Conservation (phyloP, 2,329 filamentous ascomycete species). For the Sporothrix pallida region DNA sequence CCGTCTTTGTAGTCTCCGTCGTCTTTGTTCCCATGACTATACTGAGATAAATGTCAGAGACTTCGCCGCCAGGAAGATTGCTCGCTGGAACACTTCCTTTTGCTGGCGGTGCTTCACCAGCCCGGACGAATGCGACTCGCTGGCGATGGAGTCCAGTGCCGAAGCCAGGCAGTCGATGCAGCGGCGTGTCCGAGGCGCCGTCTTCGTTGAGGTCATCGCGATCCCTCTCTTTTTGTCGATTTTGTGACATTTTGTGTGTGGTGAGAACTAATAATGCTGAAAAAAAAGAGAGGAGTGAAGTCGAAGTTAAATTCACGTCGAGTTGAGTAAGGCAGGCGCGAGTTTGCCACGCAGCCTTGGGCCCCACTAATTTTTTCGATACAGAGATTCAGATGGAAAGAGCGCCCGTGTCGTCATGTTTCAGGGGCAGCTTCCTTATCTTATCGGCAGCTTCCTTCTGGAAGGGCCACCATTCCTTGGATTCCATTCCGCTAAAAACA, state of each 20-base stretch:
- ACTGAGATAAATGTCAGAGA: constrained; percentile 68
- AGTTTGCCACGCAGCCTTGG: constrained; percentile 24
- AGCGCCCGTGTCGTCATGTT: constrained; percentile 31
- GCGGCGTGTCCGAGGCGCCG: constrained; percentile 53
- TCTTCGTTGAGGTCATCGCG: constrained; percentile 29
- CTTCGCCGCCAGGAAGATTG: constrained; percentile 42
- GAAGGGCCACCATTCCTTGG: not conserved
- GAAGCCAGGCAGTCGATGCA: constrained; percentile 61
- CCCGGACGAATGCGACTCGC: constrained; percentile 63
- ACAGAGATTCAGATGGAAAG: not conserved
- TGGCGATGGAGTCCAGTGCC: constrained; percentile 62
- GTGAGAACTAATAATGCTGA: not conserved
- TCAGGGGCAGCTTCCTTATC: constrained; percentile 26
- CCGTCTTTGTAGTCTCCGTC: not conserved
- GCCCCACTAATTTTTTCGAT: constrained; percentile 5
- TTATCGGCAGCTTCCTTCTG: constrained; percentile 17
- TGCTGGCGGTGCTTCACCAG: constrained; percentile 43
- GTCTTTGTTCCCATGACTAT: constrained; percentile 54
- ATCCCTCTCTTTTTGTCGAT: not conserved
- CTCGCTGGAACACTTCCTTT: constrained; percentile 45
- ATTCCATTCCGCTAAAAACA: constrained; percentile 18
- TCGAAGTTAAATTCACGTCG: not conserved
- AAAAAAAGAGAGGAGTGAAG: not conserved
- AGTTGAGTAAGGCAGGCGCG: constrained; percentile 1
- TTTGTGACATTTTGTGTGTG: constrained; percentile 2